These are phyloP conservation scores for Pholiota conissans DNA, from an alignment of 768 basidiomycete genomes.

Conservation along the genomic window DNA sequence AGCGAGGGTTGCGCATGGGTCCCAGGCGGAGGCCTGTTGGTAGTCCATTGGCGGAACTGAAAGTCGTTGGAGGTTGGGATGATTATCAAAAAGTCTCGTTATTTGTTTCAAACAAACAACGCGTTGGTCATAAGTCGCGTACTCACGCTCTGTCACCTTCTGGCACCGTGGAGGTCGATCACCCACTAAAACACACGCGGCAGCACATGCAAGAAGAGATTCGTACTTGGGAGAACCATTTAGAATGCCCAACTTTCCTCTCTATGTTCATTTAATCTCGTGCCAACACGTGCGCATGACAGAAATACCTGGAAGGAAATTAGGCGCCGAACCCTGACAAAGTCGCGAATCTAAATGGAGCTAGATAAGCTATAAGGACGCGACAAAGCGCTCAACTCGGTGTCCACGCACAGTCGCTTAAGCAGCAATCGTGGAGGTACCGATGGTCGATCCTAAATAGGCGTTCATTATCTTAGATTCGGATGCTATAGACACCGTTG, in stretches of 20 bases:
- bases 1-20: slow-evolving; percentile 34
- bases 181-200: background rate
- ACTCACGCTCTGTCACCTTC: background rate
- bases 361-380: background rate
- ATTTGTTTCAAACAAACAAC: slow-evolving; percentile 27
- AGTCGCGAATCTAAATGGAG: background rate
- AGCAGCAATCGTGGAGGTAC: background rate
- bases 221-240: too few species aligned
- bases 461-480: slow-evolving; percentile 1
- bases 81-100: slow-evolving; percentile 2
- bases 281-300: too few species aligned
- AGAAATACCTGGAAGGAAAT: too few species aligned
- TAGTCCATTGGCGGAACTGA: slow-evolving; percentile 4
- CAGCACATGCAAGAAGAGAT: background rate
- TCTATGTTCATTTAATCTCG: too few species aligned
- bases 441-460: background rate
- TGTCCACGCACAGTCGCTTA: background rate
- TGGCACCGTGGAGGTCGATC: background rate
- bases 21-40: slow-evolving; percentile 29
- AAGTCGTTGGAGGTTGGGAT: background rate
- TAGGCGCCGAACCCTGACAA: background rate
- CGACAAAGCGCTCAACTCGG: background rate
- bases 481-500: background rate
- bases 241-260: too few species aligned
- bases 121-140: slow-evolving; percentile 17